phyloP scores from a whole-genome alignment of 306 rosid genomes.

The Rubus idaeus region DNA sequence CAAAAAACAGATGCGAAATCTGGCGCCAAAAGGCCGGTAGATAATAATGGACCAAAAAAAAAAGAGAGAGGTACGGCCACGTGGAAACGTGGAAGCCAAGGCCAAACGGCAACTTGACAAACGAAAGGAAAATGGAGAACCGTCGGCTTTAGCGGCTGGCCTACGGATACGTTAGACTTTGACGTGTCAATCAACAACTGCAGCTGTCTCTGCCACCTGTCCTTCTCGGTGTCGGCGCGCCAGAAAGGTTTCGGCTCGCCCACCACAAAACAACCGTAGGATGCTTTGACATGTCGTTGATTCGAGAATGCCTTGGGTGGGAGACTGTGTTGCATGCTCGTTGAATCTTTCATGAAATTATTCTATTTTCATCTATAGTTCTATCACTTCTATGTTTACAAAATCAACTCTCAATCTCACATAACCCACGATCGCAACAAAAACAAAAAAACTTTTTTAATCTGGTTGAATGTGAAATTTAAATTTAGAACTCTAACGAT shows the following conservation, averaged over 20 bases:
- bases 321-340: neutral
- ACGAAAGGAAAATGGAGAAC: neutral
- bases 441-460: too few species aligned
- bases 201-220: neutral
- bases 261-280: neutral
- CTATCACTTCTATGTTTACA: neutral
- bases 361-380: neutral
- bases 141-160: slow-evolving; percentile 4
- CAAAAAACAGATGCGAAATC: neutral
- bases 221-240: neutral
- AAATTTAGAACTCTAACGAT: too few species aligned
- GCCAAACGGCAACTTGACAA: neutral
- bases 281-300: neutral
- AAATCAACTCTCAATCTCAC: too few species aligned
- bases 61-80: neutral
- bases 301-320: neutral
- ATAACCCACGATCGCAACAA: too few species aligned
- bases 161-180: neutral
- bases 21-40: slow-evolving; percentile 1
- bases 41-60: neutral
- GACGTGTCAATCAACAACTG: neutral
- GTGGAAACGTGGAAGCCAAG: slow-evolving; percentile 5
- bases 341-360: neutral
- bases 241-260: neutral
- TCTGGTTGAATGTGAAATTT: too few species aligned